Conservation (phyloP, 1,284 basidiomycete species). For the Pascua sp. region DNA sequence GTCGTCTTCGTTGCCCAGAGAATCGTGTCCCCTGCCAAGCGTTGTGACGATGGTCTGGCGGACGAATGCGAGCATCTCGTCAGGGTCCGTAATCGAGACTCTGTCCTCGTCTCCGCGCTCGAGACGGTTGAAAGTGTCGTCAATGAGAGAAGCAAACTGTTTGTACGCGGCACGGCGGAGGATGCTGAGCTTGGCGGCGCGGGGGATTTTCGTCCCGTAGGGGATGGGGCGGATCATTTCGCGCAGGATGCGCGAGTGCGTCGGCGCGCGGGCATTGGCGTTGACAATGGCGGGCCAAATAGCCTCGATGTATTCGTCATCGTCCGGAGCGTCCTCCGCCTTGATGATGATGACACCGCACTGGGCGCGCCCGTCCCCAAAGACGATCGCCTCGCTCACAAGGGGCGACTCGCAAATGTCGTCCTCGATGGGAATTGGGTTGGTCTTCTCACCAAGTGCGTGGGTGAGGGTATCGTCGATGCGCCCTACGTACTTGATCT, state of each 20-base stretch:
- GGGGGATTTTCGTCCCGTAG: constrained; percentile 42
- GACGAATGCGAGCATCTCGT: constrained; percentile 30
- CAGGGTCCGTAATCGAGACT: constrained; percentile 19
- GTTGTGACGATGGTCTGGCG: background rate
- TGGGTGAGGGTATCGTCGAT: constrained; percentile 57
- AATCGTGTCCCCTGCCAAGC: constrained; percentile 22
- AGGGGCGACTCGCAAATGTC: constrained; percentile 50
- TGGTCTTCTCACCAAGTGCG: constrained; percentile 58
- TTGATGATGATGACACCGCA: constrained; percentile 56
- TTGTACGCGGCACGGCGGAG: constrained; percentile 51
- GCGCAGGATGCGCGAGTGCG: constrained; percentile 55
- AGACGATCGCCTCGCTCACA: constrained; percentile 57
- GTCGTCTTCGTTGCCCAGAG: constrained; percentile 36
- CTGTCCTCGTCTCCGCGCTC: constrained; percentile 51
- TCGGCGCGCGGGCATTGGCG: constrained; percentile 56
- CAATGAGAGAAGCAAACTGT: constrained; percentile 55
- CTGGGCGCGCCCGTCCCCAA: constrained; percentile 57
- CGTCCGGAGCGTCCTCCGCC: constrained; percentile 46
- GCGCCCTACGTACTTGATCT: constrained; percentile 59
- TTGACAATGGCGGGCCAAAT: constrained; percentile 55
- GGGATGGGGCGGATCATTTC: constrained; percentile 57
- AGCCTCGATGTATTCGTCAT: constrained; percentile 48
- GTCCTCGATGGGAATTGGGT: constrained; percentile 52
- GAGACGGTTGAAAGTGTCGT: constrained; percentile 53
- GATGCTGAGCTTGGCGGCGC: constrained; percentile 44